Evolutionary conservation across 768 basidiomycete species (phyloP), one percentile per base, ranked within the genome.

Genomic region (Tubosaeta brunneosetosa): DNA sequence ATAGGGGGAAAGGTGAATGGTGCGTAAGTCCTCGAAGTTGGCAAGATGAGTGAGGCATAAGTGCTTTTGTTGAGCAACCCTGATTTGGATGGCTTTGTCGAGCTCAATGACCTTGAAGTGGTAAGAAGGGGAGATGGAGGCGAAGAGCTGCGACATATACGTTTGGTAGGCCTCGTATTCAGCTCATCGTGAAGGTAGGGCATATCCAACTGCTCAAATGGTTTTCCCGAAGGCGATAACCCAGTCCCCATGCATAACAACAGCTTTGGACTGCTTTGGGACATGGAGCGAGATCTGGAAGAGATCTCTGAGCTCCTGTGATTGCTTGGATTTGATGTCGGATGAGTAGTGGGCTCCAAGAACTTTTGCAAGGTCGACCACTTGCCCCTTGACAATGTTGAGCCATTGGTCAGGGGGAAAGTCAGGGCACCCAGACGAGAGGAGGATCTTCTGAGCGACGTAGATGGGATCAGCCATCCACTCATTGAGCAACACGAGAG

Each of bases 51-150:
- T 1, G 43, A 55, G 32, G 40, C 41, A 2, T 56, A 27, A 1
- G 43, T 10, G 22, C 49, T 55, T 26, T 52, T 5, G 58, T 55
- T 25, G 49, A 19, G 32, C 58, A 19, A 69, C 65, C 5, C 42
- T 16, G 2, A 62, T 59, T 2, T 71, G 46, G 16, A 72, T 50
- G 0, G 67, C 69, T 17, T 57, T 53, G 53, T 77, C 5, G n/a
- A n/a, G n/a, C n/a, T n/a, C n/a, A n/a, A n/a, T n/a, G n/a, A n/a
- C n/a, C n/a, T n/a, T n/a, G n/a, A n/a, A n/a, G n/a, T n/a, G n/a
- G n/a, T n/a, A n/a, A n/a, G n/a, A n/a, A n/a, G n/a, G n/a, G n/a
- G n/a, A n/a, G n/a, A n/a, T n/a, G n/a, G n/a, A n/a, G n/a, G n/a
- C n/a, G n/a, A n/a, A n/a, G n/a, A n/a, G n/a, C n/a, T n/a, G n/a